phyloP scores from a whole-genome alignment of 2,329 filamentous ascomycete genomes.

The Orbilia oligospora region DNA sequence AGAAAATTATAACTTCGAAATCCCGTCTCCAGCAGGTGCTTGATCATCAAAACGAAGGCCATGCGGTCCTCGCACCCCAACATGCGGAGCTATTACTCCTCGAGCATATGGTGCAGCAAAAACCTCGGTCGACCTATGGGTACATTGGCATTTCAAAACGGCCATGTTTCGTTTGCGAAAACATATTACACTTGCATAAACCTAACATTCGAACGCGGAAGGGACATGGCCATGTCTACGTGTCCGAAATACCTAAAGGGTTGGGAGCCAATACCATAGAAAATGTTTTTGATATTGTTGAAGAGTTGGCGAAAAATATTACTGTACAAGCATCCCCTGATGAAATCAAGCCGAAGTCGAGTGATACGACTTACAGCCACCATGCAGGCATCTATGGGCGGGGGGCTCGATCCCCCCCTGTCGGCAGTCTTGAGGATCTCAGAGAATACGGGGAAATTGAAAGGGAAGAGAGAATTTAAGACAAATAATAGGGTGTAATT shows the following conservation, averaged over 20 bases:
- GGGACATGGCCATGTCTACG: conserved; percentile 27
- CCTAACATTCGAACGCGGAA: neutral
- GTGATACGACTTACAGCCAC: neutral
- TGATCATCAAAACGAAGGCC: neutral
- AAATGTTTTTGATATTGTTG: neutral
- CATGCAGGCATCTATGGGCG: neutral
- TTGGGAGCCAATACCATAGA: neutral
- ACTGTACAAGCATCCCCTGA: neutral
- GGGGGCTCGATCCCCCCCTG: too few relatives aligned
- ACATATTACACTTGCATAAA: neutral
- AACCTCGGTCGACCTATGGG: neutral
- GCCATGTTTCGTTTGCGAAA: conserved; percentile 22
- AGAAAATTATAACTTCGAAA: neutral
- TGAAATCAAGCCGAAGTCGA: neutral
- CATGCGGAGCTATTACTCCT: conserved; percentile 1
- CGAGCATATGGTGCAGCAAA: neutral
- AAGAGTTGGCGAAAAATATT: neutral
- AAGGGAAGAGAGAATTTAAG: too few relatives aligned
- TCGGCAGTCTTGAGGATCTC: too few relatives aligned
- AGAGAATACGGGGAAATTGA: too few relatives aligned
- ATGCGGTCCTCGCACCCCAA: neutral
- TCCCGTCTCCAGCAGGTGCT: neutral
- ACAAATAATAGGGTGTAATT: too few relatives aligned
- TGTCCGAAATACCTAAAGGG: conserved; percentile 4
- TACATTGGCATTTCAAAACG: conserved; percentile 31